phyloP scores from a whole-genome alignment of 2,329 filamentous ascomycete genomes.

The Ophiosphaerella herpotricha region DNA sequence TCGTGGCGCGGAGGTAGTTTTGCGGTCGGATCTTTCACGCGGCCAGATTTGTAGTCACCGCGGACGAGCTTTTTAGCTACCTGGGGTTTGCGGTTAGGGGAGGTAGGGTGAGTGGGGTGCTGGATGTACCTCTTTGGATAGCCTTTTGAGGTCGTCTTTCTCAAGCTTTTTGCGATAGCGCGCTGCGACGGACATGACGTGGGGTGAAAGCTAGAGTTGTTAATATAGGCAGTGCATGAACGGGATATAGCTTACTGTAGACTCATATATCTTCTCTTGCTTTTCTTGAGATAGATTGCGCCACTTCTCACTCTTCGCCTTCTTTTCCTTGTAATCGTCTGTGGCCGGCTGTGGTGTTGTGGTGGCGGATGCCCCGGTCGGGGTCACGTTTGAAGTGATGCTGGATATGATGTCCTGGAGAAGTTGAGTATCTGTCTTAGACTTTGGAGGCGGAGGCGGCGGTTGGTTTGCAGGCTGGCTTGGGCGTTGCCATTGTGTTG shows the following conservation, averaged over 20 bases:
- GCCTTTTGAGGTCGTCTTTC: constrained; percentile 72
- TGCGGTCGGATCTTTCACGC: constrained; percentile 77
- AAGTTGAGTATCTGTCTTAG: constrained; percentile 72
- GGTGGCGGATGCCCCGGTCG: constrained; percentile 58
- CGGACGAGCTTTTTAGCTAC: constrained; percentile 87
- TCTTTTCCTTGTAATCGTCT: constrained; percentile 61
- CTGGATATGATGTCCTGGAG: constrained; percentile 77
- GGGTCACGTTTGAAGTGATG: constrained; percentile 72
- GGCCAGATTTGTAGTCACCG: constrained; percentile 87
- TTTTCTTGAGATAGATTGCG: constrained; percentile 74
- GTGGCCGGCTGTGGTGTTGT: constrained; percentile 68
- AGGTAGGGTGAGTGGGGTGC: neutral
- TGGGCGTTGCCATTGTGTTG: constrained; percentile 81
- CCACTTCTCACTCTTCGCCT: constrained; percentile 66
- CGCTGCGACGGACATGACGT: constrained; percentile 83
- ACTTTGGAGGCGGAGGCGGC: constrained; percentile 65
- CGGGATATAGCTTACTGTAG: constrained; percentile 68
- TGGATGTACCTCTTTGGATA: constrained; percentile 62
- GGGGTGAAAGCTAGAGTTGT: constrained; percentile 70
- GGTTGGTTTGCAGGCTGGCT: constrained; percentile 65
- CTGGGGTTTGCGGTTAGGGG: constrained; percentile 33
- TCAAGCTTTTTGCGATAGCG: constrained; percentile 87
- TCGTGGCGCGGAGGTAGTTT: constrained; percentile 77
- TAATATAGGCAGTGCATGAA: constrained; percentile 1
- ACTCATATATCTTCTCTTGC: constrained; percentile 93